Percentiles rank a stretch among this genome's conserved stretches.
These are phyloP conservation scores for Penicillium robsamsonii DNA, from an alignment of 495 filamentous ascomycete species.

Conservation along the genomic window DNA sequence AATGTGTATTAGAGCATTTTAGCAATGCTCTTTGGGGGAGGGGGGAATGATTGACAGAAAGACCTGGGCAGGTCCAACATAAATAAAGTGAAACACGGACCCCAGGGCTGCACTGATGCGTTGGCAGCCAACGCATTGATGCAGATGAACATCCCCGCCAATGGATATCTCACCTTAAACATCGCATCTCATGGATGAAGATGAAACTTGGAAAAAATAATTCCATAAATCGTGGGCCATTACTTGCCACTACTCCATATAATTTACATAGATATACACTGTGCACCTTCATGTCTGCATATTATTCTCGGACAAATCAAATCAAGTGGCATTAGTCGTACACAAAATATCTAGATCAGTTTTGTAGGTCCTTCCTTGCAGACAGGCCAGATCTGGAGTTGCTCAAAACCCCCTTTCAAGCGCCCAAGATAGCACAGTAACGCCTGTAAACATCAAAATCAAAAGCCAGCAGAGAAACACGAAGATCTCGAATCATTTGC, in stretches of 20 bases:
- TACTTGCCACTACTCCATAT: neutral
- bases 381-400: constrained; percentile 12
- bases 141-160: constrained; percentile 1
- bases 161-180: neutral
- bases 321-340: constrained; percentile 17
- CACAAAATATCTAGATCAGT: constrained; percentile 18
- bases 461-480: neutral
- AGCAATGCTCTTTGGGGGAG: neutral
- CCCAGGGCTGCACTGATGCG: constrained; percentile 5
- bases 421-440: constrained; percentile 12
- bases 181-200: neutral
- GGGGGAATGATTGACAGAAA: neutral
- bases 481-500: constrained; percentile 39
- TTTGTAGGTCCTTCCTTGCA: constrained; percentile 11
- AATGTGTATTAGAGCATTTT: neutral
- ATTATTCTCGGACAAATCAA: constrained; percentile 2
- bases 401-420: constrained; percentile 9
- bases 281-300: neutral
- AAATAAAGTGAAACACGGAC: constrained; percentile 16
- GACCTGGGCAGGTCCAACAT: neutral
- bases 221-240: neutral
- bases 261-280: neutral
- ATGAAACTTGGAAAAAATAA: neutral
- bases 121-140: constrained; percentile 12
- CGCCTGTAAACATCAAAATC: constrained; percentile 11